Percentiles rank a stretch among this genome's conserved stretches.
Evolutionary conservation across 2,329 filamentous ascomycete species (phyloP).

Genomic region (Sporothrix luriei): DNA sequence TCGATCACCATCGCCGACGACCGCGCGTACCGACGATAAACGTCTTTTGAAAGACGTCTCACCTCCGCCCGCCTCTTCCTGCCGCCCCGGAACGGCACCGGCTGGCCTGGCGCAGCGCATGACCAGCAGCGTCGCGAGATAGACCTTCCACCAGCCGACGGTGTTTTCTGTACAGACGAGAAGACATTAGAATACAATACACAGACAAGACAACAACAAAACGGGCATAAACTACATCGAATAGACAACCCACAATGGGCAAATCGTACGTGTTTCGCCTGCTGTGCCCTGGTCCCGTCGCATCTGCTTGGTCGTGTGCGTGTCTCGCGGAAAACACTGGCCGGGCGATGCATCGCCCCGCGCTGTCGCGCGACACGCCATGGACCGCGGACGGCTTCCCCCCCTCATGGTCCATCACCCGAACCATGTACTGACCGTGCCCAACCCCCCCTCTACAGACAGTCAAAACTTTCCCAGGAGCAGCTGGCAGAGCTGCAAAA

Average conservation of each 20-base stretch:
- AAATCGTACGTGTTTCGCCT: conserved; percentile 54
- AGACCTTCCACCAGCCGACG: neutral
- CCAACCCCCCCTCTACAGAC: conserved; percentile 57
- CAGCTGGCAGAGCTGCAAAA: conserved; percentile 94
- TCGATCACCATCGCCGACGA: conserved; percentile 6
- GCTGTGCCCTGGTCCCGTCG: neutral
- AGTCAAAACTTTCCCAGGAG: conserved; percentile 96
- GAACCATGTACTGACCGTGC: neutral
- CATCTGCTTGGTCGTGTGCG: neutral
- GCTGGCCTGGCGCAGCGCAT: conserved; percentile 30
- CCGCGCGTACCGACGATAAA: conserved; percentile 7
- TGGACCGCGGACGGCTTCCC: neutral
- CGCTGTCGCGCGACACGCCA: conserved; percentile 17
- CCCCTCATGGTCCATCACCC: neutral
- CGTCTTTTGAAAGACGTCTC: neutral
- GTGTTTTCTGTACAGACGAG: neutral
- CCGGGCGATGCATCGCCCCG: conserved; percentile 5
- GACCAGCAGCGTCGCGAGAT: conserved; percentile 19
- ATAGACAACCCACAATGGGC: conserved; percentile 44
- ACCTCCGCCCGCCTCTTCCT: neutral
- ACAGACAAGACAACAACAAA: neutral
- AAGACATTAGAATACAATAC: neutral
- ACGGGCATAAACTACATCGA: too few species aligned
- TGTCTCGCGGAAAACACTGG: neutral
- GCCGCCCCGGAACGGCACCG: neutral